Evolutionary conservation across 2,329 filamentous ascomycete genomes (phyloP), one percentile per base, ranked within the genome.

Genomic region (Volutella citrinella): DNA sequence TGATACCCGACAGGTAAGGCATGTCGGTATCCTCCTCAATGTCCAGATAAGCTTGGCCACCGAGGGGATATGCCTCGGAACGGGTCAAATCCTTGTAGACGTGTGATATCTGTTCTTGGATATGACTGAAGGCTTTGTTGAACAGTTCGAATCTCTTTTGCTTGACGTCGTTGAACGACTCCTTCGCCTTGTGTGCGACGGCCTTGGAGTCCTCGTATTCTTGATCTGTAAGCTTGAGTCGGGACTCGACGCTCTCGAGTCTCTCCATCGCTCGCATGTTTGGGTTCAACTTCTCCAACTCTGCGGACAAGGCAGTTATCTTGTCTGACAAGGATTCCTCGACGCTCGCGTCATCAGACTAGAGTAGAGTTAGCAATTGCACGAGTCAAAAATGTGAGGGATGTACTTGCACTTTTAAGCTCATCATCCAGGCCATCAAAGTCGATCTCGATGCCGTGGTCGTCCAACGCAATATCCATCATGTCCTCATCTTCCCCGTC

Each of bases 211-310:
- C 80, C 48, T 95, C 88, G 55, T 90, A 97, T 50, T 96, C 90
- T 50, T 87, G 81, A 52, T 96, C 90, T 2, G 87, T 91, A 39
- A 82, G 76, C 45, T 87, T 82, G 16, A 96, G 81, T 41, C 90
- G 82, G 32, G 80, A 76, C 60, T 95, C 86, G 8, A 95, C 90
- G 15, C 81, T 83, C 56, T 93, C 87, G 6, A 98, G 74, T 30
- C 91, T 86, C 56, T 97, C 89, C 63, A 90, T 88, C 8, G 91
- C 93, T 51, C 91, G 87, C 80, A 95, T 94, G 61, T 98, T 97
- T 17, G 93, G 93, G 42, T 93, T 90, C 62, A 97, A 82, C 64
- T 95, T 95, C 57, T 95, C 89, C 14, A 98, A 78, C 49, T 95
- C 87, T 19, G 75, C 69, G 27, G 82, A 81, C 9, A 98, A 73